Conservation (phyloP, 78 protist genomes). For the Monosiga brevicollis region DNA sequence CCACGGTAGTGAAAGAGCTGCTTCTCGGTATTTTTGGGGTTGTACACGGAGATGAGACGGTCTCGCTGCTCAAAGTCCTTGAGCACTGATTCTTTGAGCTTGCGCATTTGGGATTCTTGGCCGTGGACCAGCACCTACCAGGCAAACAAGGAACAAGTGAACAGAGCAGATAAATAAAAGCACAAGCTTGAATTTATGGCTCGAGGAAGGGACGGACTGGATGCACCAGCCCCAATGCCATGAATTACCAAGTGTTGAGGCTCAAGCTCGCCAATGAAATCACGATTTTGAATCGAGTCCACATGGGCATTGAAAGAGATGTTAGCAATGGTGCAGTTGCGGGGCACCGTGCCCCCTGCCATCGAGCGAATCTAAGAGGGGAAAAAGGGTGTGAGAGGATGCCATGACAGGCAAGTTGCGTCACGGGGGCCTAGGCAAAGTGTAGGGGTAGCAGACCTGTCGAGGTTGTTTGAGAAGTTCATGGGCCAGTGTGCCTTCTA, state of each 20-base stretch:
- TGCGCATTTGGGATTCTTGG: neutral
- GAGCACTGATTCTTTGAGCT: neutral
- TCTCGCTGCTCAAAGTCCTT: neutral
- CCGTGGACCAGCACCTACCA: neutral
- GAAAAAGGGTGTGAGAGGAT: constrained; percentile 24
- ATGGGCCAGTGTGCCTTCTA: constrained; percentile 88
- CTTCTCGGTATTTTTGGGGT: constrained; percentile 6
- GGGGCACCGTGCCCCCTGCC: constrained; percentile 48
- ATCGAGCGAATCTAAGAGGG: constrained; percentile 32
- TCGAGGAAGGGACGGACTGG: constrained; percentile 58
- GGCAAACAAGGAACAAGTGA: neutral
- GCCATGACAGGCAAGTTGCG: constrained; percentile 1
- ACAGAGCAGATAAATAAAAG: neutral
- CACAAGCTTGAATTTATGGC: neutral
- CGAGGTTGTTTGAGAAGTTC: neutral
- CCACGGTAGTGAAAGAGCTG: constrained; percentile 17
- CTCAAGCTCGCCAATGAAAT: constrained; percentile 62
- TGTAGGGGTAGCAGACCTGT: neutral
- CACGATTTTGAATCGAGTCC: constrained; percentile 76
- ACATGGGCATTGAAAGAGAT: constrained; percentile 90
- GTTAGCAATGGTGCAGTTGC: constrained; percentile 37
- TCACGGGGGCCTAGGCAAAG: neutral
- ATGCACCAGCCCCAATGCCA: constrained; percentile 83
- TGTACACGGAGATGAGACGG: neutral
- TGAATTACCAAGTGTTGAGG: constrained; percentile 71